Base-by-base conservation (phyloP, 345 rosid genomes). In the Linum tenue region DNA sequence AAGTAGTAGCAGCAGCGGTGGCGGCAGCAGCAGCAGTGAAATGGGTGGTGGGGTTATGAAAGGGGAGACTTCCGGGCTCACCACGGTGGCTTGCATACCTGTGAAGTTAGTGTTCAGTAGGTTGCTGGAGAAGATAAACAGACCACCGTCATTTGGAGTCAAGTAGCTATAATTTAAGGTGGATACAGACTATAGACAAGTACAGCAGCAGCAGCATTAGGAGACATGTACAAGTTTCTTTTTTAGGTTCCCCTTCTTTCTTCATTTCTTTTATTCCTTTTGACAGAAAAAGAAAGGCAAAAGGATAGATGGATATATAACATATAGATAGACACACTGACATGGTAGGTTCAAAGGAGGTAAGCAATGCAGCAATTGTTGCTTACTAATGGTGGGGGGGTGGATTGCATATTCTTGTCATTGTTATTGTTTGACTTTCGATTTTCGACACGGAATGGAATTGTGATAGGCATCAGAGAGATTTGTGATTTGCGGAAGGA, bases 41-140 rank as follows among this genome's bases (percentile, higher is more conserved):
- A 72, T 84, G 68, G 87, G 74, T 39, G 87, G 74, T 39, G 91
- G 84, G 68, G 77, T 85, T 40, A 81, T 90, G 53, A 84, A 88
- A 73, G 86, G 84, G 5, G 86, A 81, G 63, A 73, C 92, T 63
- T 72, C 84, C 0, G 80, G 83, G 67, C 94, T 83, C 43, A 84
- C 99, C 55, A 90, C 99, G 16, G 99, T 95, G 74, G 84, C 96
- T 39, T 91, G 96, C 83, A 87, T 95, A 81, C 99, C 99, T 40
- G 89, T 91, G 60, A 95, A 89, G 75, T 84, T 95, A 78, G 96
- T 86, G 39, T 95, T 83, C 77, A 91, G 97, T 77, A 84, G 99
- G 85, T 81, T 95, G 80, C 96, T 91, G 16, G 99, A 91, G 90
- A 95, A 95, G 85, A 95, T 95, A 73, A 91, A 95, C 69, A 88